Base-by-base conservation (phyloP, 2,329 filamentous ascomycete genomes). In the Xylariaceae sp. region DNA sequence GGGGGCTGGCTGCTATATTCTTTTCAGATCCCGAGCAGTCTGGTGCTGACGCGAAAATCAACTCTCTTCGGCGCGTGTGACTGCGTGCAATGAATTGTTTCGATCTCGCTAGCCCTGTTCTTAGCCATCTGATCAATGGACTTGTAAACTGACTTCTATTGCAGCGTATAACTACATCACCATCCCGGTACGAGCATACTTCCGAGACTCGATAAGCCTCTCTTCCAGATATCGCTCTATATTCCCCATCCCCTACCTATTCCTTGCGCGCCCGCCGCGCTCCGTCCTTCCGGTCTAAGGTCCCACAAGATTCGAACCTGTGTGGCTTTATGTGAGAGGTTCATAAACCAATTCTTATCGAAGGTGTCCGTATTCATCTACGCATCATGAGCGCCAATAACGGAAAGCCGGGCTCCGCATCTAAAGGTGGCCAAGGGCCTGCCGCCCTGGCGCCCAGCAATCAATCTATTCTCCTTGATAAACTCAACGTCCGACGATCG, bases 401-500 rank as follows among this genome's bases (percentile, higher is more conserved):
- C 57, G 72, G 75, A 66, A 86, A 85, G 69, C 66, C 79, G 60
- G 77, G 76, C 63, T 74, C 79, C 66, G 71, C 76, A 62, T 73
- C 78, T 34, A 87, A 84, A 75, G 74, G 78, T 62, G 81, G 76
- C 69, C 77, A 78, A 69, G 74, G 75, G 59, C 72, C 72, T 62
- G 74, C 77, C 69, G 68, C 75, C 62, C 73, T 78, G 64, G 73
- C 81, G 56, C 78, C 83, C 18, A 84, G 75, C 67, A 88, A 80
- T 68, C 85, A 88, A 60, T 84, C 85, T 45, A 77, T 87, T 45
- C 76, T 90, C 52, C 80, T 90, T 39, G 90, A 93, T 54, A 94
- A 92, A 73, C 80, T 88, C 53, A 88, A 89, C 69, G 82, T 87
- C 58, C 85, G 92, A 68, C 88, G 89, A 56, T 92, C 91, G 6